Evolutionary conservation across 805 yeast species (phyloP), one percentile per base, ranked within the genome.

Genomic region (Cyberlindnera samutprakarnensis): DNA sequence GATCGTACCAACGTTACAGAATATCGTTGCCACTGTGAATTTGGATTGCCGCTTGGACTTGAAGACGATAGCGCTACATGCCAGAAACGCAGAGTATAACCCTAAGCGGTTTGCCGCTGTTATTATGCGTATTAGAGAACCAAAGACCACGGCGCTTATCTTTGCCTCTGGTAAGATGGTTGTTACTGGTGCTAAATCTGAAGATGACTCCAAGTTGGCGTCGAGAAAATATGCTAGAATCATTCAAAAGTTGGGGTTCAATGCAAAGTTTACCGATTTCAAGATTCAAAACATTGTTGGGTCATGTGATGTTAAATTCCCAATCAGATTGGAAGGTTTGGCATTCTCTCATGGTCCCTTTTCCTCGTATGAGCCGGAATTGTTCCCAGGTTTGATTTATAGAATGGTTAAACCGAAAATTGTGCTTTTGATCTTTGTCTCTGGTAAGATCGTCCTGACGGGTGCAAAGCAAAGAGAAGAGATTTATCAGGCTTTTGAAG

Each of bases 111-210:
- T 92, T 66, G 98, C 98, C 11, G 98, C 98, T 37, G 98, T 92
- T 30, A 92, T 92, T 48, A 92, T 92, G 98, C 84, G 98, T 70
- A 92, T 92, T 48, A 76, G 98, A 61, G 98, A 92, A 58, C 98
- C 98, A 13, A 92, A 92, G 59, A 92, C 98, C 1, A 92, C 98
- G 2, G 97, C 98, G 0, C 69, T 92, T 46, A 92, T 92, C 44
- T 92, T 92, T 59, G 98, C 98, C 2, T 87, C 96, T 2, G 98
- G 98, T 52, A 92, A 92, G 61, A 92, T 92, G 98, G 98, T 92
- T 46, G 98, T 92, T 12, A 92, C 97, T 19, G 98, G 98, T 73
- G 98, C 98, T 16, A 92, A 92, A 60, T 82, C 95, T 23, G 98
- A 92, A 59, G 97, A 92, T 56, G 97, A 92, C 56, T 86, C 96